phyloP scores from a whole-genome alignment of 495 filamentous ascomycete species.

The Neurospora africana region DNA sequence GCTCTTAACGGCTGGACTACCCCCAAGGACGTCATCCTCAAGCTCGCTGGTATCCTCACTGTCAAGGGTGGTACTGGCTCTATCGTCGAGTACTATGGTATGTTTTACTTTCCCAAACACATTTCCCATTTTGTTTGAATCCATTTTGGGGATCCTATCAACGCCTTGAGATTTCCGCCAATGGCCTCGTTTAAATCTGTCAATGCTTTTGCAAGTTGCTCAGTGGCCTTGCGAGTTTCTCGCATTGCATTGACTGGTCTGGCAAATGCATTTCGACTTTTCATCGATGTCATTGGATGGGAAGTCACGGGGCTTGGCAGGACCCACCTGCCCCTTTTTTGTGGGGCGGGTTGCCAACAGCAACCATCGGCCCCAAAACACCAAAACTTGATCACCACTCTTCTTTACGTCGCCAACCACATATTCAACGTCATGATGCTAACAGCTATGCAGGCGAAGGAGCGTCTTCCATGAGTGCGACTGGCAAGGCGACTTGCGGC shows the following conservation, averaged over 20 bases:
- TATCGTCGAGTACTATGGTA: slow-evolving; percentile 83
- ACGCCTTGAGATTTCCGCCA: background rate
- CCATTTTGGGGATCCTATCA: background rate
- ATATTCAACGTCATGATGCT: background rate
- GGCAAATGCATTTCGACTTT: background rate
- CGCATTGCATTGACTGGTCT: background rate
- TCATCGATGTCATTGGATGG: background rate
- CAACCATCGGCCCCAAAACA: background rate
- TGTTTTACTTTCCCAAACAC: slow-evolving; percentile 35
- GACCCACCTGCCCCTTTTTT: slow-evolving; percentile 1
- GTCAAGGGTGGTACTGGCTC: slow-evolving; percentile 97
- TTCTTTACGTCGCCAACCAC: background rate
- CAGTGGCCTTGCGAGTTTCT: background rate
- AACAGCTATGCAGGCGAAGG: slow-evolving; percentile 46
- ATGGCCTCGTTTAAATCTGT: background rate
- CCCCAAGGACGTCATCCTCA: slow-evolving; percentile 96
- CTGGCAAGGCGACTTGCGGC: slow-evolving; percentile 59
- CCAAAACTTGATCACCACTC: slow-evolving; percentile 24
- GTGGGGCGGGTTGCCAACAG: background rate
- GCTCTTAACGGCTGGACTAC: slow-evolving; percentile 86
- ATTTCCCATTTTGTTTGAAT: slow-evolving; percentile 8
- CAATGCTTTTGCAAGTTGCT: background rate
- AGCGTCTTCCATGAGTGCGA: slow-evolving; percentile 42
- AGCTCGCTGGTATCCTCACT: slow-evolving; percentile 93
- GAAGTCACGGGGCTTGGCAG: background rate